Base-by-base conservation (phyloP, 495 filamentous ascomycete genomes). In the Amniculicola lignicola region DNA sequence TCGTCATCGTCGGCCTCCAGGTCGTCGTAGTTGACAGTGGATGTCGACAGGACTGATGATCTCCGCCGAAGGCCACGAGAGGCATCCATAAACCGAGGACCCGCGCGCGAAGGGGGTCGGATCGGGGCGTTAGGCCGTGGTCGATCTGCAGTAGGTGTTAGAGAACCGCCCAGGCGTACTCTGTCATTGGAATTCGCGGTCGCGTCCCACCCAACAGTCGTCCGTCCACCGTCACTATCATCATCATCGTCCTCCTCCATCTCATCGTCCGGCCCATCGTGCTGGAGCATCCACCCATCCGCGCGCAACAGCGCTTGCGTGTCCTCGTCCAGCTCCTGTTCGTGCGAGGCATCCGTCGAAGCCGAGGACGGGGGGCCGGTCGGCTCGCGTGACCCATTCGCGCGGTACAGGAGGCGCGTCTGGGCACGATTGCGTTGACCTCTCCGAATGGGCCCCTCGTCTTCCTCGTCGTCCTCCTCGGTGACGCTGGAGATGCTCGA, bases 71-170 rank as follows among this genome's bases (percentile, higher is more conserved):
- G 57, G 12, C 59, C 64, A 43, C 64, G 64, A 1, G 62, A 64
- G 1, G 56, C 57, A 31, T 64, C 62, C 12, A 44, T 46, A 19
- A 67, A 55, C 33, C 64, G 64, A 33, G 57, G 11, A 27, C 65
- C 57, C 24, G 48, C 45, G n/a, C 60, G 56, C 6, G 52, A 58
- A 45, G 62, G 54, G 10, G 51, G 63, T 12, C 60, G 62, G 41
- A 54, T 54, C 12, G 48, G 33, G 39, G 57, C 52, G 38, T 64
- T 61, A 49, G 61, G 59, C 44, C 57, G 63, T 47, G 63, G 62
- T 59, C 62, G 60, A 68, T 65, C 67, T 69, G 65, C 63, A 66
- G 63, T 66, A 66, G 67, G 65, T 61, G 65, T 69, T 68, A 69
- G 67, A 69, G 65, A 67, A 50, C 67, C 62, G 51, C 46, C 56